These are phyloP conservation scores for Mortierella sp. DNA, from an alignment of 371 early-diverging fungal genomes.

Conservation along the genomic window DNA sequence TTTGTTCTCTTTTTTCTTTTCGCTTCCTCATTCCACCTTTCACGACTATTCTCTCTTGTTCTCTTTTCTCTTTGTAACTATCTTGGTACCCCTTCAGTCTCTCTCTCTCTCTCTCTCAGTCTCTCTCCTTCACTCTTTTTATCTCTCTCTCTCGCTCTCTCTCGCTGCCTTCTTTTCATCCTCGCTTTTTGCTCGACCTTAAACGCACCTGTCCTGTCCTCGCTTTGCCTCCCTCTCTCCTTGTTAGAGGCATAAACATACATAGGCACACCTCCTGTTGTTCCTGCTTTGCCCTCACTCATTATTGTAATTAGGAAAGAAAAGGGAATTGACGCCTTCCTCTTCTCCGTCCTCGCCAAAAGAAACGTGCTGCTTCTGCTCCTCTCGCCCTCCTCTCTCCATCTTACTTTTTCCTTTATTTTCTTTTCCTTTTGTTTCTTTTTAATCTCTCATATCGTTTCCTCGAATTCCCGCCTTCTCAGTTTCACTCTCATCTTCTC, in stretches of 20 bases:
- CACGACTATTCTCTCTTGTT: background rate
- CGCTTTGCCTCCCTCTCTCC: background rate
- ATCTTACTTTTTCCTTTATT: background rate
- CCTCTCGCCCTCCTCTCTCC: conserved; percentile 2
- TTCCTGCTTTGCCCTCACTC: conserved; percentile 12
- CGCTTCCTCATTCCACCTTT: background rate
- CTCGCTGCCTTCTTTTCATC: background rate
- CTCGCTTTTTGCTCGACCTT: background rate
- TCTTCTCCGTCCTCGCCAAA: conserved; percentile 9
- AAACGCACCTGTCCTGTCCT: background rate
- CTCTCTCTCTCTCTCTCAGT: background rate
- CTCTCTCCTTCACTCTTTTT: background rate
- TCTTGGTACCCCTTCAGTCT: background rate
- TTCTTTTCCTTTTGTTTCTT: background rate
- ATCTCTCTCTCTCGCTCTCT: conserved; percentile 4
- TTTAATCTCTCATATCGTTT: background rate
- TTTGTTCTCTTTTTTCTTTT: background rate
- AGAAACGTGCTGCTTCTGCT: conserved; percentile 1
- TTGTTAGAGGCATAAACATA: background rate
- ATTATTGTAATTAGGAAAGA: background rate
- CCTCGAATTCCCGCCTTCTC: background rate
- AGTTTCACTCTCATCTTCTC: background rate
- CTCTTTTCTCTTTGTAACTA: background rate
- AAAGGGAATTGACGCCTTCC: background rate
- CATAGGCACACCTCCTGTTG: background rate